Conservation (phyloP, 1,284 basidiomycete genomes). For the Flammula alnicola region DNA sequence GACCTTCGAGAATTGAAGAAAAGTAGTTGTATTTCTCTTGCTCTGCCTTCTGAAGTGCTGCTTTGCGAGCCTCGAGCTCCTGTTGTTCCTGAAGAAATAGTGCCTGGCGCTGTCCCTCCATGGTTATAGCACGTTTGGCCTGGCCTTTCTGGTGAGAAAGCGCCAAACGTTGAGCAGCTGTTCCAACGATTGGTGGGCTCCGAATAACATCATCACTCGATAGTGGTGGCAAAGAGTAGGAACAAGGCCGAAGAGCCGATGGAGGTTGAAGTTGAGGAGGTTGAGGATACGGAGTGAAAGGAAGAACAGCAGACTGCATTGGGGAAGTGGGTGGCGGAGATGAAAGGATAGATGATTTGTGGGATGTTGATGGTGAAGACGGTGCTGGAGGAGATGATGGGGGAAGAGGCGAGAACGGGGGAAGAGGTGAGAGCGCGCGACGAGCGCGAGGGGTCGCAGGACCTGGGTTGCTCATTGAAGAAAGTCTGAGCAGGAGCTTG, state of each 20-base stretch:
- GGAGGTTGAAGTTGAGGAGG: neutral
- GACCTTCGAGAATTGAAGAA: no score
- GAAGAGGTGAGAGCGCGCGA: neutral
- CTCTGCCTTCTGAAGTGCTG: no score
- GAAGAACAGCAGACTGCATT: no score
- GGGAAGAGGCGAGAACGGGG: neutral
- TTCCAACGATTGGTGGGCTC: conserved; percentile 4
- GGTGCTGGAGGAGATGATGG: neutral
- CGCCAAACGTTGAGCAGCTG: neutral
- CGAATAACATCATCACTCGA: conserved; percentile 4
- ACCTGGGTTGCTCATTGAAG: no score
- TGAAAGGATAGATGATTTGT: neutral
- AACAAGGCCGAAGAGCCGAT: neutral
- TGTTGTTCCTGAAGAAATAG: no score
- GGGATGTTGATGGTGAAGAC: neutral
- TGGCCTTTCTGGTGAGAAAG: neutral
- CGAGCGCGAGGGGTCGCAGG: no score
- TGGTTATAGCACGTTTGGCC: neutral
- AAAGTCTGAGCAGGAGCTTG: no score
- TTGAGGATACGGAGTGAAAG: neutral
- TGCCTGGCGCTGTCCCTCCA: no score
- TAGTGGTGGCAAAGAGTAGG: neutral
- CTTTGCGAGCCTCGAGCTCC: no score
- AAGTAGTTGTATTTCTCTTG: no score
- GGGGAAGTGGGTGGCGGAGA: neutral